phyloP scores from a whole-genome alignment of 2,329 filamentous ascomycete genomes.

The Xylariaceae sp. region DNA sequence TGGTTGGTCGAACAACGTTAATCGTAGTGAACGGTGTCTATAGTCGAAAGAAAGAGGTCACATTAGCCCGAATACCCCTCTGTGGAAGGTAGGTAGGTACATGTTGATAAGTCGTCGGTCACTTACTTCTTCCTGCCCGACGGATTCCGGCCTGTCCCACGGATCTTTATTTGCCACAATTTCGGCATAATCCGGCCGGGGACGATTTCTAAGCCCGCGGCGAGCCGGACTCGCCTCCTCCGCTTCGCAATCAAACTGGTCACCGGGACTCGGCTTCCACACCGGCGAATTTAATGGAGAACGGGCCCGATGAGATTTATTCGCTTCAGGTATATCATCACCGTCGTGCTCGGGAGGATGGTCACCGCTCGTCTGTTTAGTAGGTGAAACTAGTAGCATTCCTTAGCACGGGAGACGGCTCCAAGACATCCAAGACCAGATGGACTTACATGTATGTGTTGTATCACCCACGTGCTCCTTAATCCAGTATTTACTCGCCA shows the following conservation, averaged over 20 bases:
- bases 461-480: slow-evolving; percentile 23
- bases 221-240: slow-evolving; percentile 17
- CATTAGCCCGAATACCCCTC: too few relatives aligned
- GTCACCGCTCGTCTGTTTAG: not conserved
- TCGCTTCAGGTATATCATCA: too few relatives aligned
- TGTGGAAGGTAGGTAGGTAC: too few relatives aligned
- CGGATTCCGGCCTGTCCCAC: slow-evolving; percentile 19
- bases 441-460: slow-evolving; percentile 27
- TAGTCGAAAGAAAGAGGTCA: not conserved
- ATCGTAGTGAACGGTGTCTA: slow-evolving; percentile 5
- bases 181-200: slow-evolving; percentile 27
- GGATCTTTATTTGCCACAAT: slow-evolving; percentile 24
- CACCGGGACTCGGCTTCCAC: slow-evolving; percentile 6
- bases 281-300: too few relatives aligned
- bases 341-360: slow-evolving; percentile 3
- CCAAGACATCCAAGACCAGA: too few relatives aligned
- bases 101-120: too few relatives aligned
- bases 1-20: slow-evolving; percentile 12
- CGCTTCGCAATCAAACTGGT: slow-evolving; percentile 13
- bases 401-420: too few relatives aligned
- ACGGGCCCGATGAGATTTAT: too few relatives aligned
- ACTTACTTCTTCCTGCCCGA: slow-evolving; percentile 3
- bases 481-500: slow-evolving; percentile 28
- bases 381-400: slow-evolving; percentile 23
- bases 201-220: slow-evolving; percentile 21